phyloP scores from a whole-genome alignment of 2,329 filamentous ascomycete species.

The Stromatinia cepivora region DNA sequence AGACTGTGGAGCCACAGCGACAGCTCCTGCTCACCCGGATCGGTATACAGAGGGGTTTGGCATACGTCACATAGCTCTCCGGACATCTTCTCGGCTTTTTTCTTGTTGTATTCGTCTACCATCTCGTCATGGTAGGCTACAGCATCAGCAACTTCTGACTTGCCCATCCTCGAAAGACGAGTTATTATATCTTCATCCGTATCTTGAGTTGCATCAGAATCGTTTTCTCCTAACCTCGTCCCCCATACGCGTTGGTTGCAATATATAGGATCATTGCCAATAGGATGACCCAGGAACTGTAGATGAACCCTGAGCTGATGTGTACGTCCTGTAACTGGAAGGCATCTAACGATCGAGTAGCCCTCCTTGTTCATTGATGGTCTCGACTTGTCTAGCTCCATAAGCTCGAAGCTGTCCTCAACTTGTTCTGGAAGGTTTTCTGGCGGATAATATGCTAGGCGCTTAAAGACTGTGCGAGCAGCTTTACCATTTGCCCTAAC shows the following conservation, averaged over 20 bases:
- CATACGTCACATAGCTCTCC: slow-evolving; percentile 80
- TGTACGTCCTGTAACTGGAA: slow-evolving; percentile 89
- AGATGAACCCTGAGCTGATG: slow-evolving; percentile 95
- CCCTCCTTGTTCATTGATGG: slow-evolving; percentile 63
- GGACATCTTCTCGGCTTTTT: slow-evolving; percentile 90
- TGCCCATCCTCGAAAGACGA: slow-evolving; percentile 85
- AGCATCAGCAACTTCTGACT: slow-evolving; percentile 86
- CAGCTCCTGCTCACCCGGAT: slow-evolving; percentile 86
- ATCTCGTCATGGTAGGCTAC: slow-evolving; percentile 93
- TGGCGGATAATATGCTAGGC: slow-evolving; percentile 85
- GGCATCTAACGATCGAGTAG: slow-evolving; percentile 92
- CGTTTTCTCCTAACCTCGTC: slow-evolving; percentile 67
- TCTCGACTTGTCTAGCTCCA: slow-evolving; percentile 25
- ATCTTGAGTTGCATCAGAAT: slow-evolving; percentile 65
- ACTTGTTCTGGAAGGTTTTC: slow-evolving; percentile 27
- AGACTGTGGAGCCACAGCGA: slow-evolving; percentile 92
- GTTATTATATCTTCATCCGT: slow-evolving; percentile 89
- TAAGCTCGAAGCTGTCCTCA: slow-evolving; percentile 18
- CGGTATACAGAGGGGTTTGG: slow-evolving; percentile 85
- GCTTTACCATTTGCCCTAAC: slow-evolving; percentile 92
- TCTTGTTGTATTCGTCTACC: slow-evolving; percentile 85
- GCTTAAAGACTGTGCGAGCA: slow-evolving; percentile 87
- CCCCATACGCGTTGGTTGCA: slow-evolving; percentile 94
- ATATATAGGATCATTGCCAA: slow-evolving; percentile 97
- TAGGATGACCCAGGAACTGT: slow-evolving; percentile 91